These are phyloP conservation scores for Cyclotella baltica DNA, from an alignment of 108 stramenopile species.

Conservation along the genomic window DNA sequence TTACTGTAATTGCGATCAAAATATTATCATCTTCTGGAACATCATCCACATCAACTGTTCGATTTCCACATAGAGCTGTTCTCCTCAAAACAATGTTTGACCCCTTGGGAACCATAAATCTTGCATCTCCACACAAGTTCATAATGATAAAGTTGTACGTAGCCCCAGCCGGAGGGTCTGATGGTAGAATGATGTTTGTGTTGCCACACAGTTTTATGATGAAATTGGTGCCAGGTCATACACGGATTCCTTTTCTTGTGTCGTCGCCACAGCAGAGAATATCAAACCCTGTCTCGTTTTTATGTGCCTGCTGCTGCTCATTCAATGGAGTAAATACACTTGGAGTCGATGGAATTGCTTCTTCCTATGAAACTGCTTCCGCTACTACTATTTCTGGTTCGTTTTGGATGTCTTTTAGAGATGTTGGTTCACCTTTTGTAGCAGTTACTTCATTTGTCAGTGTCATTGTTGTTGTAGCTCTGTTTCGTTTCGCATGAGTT, in stretches of 20 bases:
- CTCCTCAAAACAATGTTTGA: constrained; percentile 1
- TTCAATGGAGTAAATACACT: background rate
- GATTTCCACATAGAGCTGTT: constrained; percentile 1
- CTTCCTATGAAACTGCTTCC: background rate
- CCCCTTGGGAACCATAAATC: constrained; percentile 2
- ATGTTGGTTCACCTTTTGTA: background rate
- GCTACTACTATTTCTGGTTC: constrained; percentile 13
- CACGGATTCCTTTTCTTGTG: constrained; percentile 5
- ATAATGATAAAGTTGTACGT: constrained; percentile 5
- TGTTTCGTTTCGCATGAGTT: too few relatives aligned
- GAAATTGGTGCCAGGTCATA: constrained; percentile 4
- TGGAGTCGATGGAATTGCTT: background rate
- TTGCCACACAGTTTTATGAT: constrained; percentile 3
- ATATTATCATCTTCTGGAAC: background rate
- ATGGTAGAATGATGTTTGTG: background rate
- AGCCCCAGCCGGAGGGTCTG: background rate
- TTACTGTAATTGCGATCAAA: background rate
- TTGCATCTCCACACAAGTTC: constrained; percentile 13
- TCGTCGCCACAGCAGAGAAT: constrained; percentile 12
- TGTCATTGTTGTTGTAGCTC: too few relatives aligned
- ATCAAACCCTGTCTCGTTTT: background rate
- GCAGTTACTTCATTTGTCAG: background rate
- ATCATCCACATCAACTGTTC: background rate
- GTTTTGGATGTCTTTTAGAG: background rate
- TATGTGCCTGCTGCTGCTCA: background rate